Conservation (phyloP, 1,284 basidiomycete species). For the Tilletiopsis washingtonensis region DNA sequence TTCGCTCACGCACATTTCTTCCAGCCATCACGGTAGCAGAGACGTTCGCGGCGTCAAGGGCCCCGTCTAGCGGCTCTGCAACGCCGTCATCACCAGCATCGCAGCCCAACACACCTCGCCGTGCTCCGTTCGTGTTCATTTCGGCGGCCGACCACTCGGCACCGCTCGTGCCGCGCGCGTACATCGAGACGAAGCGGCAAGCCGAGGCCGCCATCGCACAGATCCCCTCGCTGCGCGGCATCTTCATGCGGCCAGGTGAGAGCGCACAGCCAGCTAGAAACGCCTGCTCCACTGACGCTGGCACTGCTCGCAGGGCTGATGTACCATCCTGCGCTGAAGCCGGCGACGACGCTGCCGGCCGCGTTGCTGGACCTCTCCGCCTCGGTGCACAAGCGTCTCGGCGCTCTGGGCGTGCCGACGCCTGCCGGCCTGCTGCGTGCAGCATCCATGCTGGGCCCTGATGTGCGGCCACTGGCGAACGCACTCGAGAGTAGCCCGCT, state of each 20-base stretch:
- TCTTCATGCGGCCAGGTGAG: constrained; percentile 78
- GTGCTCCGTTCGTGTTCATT: constrained; percentile 82
- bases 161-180: constrained; percentile 72
- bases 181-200: constrained; percentile 82
- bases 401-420: constrained; percentile 51
- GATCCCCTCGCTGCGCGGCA: constrained; percentile 49
- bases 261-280: constrained; percentile 2
- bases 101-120: no score
- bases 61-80: constrained; percentile 33
- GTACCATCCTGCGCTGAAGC: constrained; percentile 87
- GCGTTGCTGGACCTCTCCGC: constrained; percentile 64
- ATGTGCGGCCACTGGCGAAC: no score
- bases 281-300: constrained; percentile 1
- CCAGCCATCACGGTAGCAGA: constrained; percentile 39
- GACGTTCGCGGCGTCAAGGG: constrained; percentile 44
- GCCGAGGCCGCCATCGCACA: constrained; percentile 63
- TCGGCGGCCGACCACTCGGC: constrained; percentile 90
- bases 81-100: not conserved
- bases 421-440: no score
- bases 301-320: constrained; percentile 62
- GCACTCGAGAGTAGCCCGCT: no score
- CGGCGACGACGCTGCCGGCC: constrained; percentile 75
- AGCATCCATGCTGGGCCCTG: no score
- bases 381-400: constrained; percentile 22
- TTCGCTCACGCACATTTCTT: no score